These are phyloP conservation scores for Acidiella bohemica DNA, from an alignment of 495 filamentous ascomycete species.

Conservation along the genomic window DNA sequence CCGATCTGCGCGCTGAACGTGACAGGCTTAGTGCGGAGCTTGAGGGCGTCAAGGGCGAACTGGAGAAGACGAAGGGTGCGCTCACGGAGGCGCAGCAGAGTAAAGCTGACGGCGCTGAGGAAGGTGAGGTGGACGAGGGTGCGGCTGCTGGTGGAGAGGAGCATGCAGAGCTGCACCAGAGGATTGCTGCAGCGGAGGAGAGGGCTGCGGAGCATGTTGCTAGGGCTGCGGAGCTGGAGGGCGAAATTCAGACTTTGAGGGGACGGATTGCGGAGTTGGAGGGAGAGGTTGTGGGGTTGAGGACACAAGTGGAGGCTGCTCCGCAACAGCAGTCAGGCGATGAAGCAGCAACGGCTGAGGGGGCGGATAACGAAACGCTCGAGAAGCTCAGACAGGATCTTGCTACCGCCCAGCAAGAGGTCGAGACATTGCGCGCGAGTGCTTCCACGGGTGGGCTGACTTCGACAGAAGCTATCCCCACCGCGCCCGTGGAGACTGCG, in stretches of 20 bases:
- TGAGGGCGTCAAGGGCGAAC: slow-evolving; percentile 23
- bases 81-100: slow-evolving; percentile 13
- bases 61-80: slow-evolving; percentile 28
- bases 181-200: slow-evolving; percentile 32
- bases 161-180: slow-evolving; percentile 19
- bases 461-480: slow-evolving; percentile 8
- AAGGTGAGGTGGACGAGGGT: slow-evolving; percentile 31
- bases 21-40: slow-evolving; percentile 17
- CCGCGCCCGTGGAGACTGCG: slow-evolving; percentile 20
- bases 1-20: slow-evolving; percentile 42
- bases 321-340: slow-evolving; percentile 17
- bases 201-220: slow-evolving; percentile 32
- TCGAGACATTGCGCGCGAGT: slow-evolving; percentile 28
- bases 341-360: not conserved
- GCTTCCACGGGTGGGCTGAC: not conserved
- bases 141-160: slow-evolving; percentile 19
- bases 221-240: slow-evolving; percentile 21
- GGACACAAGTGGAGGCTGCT: slow-evolving; percentile 20
- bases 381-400: slow-evolving; percentile 33
- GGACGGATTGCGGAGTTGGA: slow-evolving; percentile 33
- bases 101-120: slow-evolving; percentile 20
- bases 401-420: slow-evolving; percentile 31
- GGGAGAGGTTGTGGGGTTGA: slow-evolving; percentile 33
- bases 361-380: slow-evolving; percentile 19
- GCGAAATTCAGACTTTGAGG: slow-evolving; percentile 18